Percentiles rank a stretch among this genome's conserved stretches.
phyloP scores from a whole-genome alignment of 179 eudicot genomes.

The Corrigiola litoralis region DNA sequence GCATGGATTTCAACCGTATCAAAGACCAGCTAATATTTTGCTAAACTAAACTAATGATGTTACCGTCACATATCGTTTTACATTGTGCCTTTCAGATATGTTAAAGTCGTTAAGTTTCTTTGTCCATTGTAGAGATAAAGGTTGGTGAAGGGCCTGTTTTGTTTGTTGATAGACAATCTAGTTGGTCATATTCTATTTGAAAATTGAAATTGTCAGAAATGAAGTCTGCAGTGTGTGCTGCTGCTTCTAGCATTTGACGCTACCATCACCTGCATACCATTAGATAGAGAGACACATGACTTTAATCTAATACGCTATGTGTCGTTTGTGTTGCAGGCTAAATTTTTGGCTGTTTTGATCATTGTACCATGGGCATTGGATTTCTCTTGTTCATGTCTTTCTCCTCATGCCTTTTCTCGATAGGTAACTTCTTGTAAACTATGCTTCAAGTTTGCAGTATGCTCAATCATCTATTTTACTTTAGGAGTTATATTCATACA shows the following conservation, averaged over 20 bases:
- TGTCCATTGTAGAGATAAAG: not conserved
- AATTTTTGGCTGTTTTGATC: slow-evolving; percentile 78
- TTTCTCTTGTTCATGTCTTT: slow-evolving; percentile 87
- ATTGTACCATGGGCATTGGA: slow-evolving; percentile 82
- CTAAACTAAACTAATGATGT: not conserved
- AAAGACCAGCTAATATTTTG: not conserved
- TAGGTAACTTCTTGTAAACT: slow-evolving; percentile 45
- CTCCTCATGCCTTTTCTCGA: slow-evolving; percentile 93
- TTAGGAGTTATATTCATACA: too few relatives aligned
- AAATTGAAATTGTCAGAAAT: not conserved
- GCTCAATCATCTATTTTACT: too few relatives aligned
- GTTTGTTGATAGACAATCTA: not conserved
- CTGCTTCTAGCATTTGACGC: not conserved
- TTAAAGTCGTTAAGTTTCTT: not conserved
- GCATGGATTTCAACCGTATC: not conserved
- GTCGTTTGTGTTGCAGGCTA: slow-evolving; percentile 60
- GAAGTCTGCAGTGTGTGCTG: not conserved
- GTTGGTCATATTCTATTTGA: not conserved
- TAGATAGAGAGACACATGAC: not conserved
- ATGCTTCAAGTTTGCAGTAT: slow-evolving; percentile 15
- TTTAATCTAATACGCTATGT: not conserved
- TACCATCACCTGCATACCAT: not conserved
- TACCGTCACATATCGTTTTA: not conserved
- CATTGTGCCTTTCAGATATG: not conserved
- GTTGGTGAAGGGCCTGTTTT: not conserved